Conservation (phyloP, 2,329 filamentous ascomycete genomes). For the Aureobasidium melanogenum region DNA sequence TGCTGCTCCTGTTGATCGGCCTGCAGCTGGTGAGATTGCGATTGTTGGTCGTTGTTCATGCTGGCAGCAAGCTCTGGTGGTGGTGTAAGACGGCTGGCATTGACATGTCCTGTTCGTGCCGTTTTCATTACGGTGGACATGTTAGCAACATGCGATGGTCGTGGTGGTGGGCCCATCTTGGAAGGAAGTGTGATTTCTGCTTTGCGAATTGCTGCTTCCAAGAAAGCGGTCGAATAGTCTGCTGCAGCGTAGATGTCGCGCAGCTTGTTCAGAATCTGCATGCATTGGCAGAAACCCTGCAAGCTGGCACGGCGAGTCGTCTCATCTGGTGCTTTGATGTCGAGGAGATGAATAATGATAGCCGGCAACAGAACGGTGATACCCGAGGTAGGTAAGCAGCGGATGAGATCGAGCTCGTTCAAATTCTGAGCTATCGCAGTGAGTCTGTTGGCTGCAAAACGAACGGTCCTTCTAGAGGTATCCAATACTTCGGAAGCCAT, state of each 20-base stretch:
- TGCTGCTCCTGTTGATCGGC: background rate
- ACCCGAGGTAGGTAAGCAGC: constrained; percentile 76
- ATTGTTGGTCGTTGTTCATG: background rate
- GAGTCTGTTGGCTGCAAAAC: constrained; percentile 75
- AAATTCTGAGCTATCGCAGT: constrained; percentile 75
- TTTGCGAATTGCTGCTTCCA: constrained; percentile 86
- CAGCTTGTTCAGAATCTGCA: constrained; percentile 80
- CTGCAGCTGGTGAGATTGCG: constrained; percentile 17
- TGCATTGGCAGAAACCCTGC: constrained; percentile 80
- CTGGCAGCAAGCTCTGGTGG: constrained; percentile 26
- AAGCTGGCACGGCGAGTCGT: constrained; percentile 64
- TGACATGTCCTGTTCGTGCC: background rate
- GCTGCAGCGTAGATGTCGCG: constrained; percentile 86
- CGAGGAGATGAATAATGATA: constrained; percentile 86
- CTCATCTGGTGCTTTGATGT: constrained; percentile 76
- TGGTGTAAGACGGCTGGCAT: constrained; percentile 26
- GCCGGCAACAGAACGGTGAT: constrained; percentile 86
- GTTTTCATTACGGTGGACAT: constrained; percentile 6
- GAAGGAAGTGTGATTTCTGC: constrained; percentile 63
- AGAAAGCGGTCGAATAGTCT: constrained; percentile 90
- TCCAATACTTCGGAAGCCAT: constrained; percentile 66
- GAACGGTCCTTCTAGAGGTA: constrained; percentile 71
- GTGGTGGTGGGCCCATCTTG: constrained; percentile 2
- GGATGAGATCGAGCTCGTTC: constrained; percentile 62
- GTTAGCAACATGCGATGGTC: constrained; percentile 1